Base-by-base conservation (phyloP, 1,284 basidiomycete genomes). In the Apiotrichum porosum region DNA sequence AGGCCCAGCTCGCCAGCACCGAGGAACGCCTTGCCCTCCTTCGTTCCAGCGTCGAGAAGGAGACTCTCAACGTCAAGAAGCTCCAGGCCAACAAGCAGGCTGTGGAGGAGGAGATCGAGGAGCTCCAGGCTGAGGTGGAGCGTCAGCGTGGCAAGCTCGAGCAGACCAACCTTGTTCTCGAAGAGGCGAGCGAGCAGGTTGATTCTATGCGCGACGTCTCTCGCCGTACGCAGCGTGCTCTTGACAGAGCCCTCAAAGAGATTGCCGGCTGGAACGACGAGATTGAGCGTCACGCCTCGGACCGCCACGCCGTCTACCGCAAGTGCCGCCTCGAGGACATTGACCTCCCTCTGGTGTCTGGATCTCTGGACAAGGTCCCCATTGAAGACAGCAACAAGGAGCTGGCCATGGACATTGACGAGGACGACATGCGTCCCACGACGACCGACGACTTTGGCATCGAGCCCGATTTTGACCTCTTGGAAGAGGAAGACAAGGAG, bases 261-360 rank as follows among this genome's bases (percentile, higher is more conserved):
- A 90, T 97, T 48, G 83, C 86, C 1, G 76, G 76, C 15, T 85
- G 83, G 88, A 95, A 94, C 62, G 91, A 94, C 67, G 86, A 92
- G 63, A 97, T 97, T 52, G 90, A 93, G 72, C 89, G 88, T 62
- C 74, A 88, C 12, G 86, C 84, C 0, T 78, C 90, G 17, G 92
- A 97, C 62, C 80, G 95, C 22, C 88, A 90, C 17, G 78, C 83
- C 0, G 81, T 91, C 46, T 98, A 95, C 69, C 81, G 93, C 18
- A 86, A 86, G 62, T 97, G 94, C 73, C 83, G 91, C 52, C 77
- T 99, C 32, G 95, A 99, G 62, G 92, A 95, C 63, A 86, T 98
- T 60, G 80, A 81, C 38, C 72, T 98, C 19, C 93, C 93, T 0
- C 75, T 98, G 9, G 58, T 79, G 13, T 36, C 36, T 4, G 95